Evolutionary conservation across 2,329 filamentous ascomycete genomes (phyloP), one percentile per base, ranked within the genome.

Genomic region (Trichoderma gracile): DNA sequence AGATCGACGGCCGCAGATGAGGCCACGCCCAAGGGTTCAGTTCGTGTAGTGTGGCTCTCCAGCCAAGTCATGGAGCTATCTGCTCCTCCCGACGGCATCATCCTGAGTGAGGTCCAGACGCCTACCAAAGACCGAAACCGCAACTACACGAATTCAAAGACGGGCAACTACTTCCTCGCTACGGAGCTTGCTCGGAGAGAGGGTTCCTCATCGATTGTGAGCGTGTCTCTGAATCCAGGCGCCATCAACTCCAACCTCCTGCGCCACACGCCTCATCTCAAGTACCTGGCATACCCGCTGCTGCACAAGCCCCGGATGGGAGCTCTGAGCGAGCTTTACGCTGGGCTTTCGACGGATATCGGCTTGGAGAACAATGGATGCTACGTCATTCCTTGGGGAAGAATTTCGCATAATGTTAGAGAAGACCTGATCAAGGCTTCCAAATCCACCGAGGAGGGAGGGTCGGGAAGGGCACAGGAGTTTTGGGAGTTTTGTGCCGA

Each of bases 321-420:
- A 6, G 79, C 78, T 2, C 79, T 78, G 63, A 79, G 78, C 0
- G 77, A 78, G 68, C 64, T 81, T 1, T 80, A 70, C 56, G 75
- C 77, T 40, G 78, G 76, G 0, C 68, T 79, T 55, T 77, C 76
- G 0, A 71, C 74, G 0, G 76, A 79, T 2, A 69, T 80, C 2
- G 73, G 70, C 3, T 23, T 67, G 3, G 72, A 74, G 55, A 69
- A 75, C 1, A 71, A 71, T 47, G 74, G 73, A 7, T 54, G 66
- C 5, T 75, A 72, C 17, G 65, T 73, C 46, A 68, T 74, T 9
- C 74, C 73, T 5, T 75, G 71, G 71, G 73, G 74, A 3, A 68
- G 69, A 42, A 66, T 73, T 17, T 55, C 50, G 21, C 58, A 67
- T 8, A 30, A 19, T 12, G 64, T 69, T 4, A 67, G 74, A 10